Conservation (phyloP, 129 eudicot species). For the sunflower (Helianthus annuus) region HanXRQr2.0-SUNRISE NC_035435.2:167717928-167718427, state of each 20-base stretch:
- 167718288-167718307: neutral
- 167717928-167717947: constrained; percentile 66
- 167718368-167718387: too few relatives aligned
- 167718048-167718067: constrained; percentile 24
- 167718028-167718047: neutral
- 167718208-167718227: constrained; percentile 3
- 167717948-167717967: constrained; percentile 84
- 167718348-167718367: too few relatives aligned
- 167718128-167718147: constrained; percentile 82
- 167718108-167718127: constrained; percentile 85
- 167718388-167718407: too few relatives aligned
- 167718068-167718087: constrained; percentile 72
- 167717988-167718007: constrained; percentile 56
- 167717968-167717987: constrained; percentile 70
- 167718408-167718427: too few relatives aligned
- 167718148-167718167: constrained; percentile 91
- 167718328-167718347: too few relatives aligned
- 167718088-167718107: constrained; percentile 84
- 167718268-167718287: neutral
- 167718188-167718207: constrained; percentile 33
- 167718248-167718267: neutral
- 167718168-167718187: constrained; percentile 79
- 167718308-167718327: neutral
- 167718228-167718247: neutral
- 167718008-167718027: neutral